Evolutionary conservation across 148 eudicot species (phyloP).

Genomic region (Pharnaceum exiguum): DNA sequence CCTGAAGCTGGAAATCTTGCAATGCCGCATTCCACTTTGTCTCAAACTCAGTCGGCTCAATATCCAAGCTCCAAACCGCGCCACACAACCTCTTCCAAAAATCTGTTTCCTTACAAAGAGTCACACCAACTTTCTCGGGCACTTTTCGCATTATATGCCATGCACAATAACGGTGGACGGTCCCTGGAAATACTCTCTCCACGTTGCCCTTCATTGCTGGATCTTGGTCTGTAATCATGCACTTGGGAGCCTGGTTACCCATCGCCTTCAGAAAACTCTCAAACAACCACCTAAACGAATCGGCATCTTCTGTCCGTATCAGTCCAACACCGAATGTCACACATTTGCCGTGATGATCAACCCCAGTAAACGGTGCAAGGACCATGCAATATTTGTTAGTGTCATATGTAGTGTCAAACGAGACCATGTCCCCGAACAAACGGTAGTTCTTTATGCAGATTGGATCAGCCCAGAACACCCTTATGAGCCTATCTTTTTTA

Average conservation of each 20-base stretch:
- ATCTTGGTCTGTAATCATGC: slow-evolving; percentile 5
- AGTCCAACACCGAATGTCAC: background rate
- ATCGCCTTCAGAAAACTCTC: background rate
- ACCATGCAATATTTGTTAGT: background rate
- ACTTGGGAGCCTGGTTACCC: background rate
- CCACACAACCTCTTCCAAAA: background rate
- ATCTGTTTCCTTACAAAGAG: background rate
- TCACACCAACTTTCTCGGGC: background rate
- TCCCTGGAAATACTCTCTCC: background rate
- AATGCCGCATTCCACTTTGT: too few relatives aligned
- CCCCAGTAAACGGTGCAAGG: slow-evolving; percentile 5
- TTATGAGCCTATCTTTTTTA: background rate
- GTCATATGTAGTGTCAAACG: background rate
- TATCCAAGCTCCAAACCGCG: background rate
- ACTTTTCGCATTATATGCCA: slow-evolving; percentile 1
- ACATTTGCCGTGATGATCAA: background rate
- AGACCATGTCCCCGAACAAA: background rate
- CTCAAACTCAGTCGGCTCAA: too few relatives aligned
- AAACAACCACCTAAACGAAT: background rate
- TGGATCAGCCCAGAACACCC: background rate
- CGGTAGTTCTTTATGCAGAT: slow-evolving; percentile 1
- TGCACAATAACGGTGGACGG: background rate
- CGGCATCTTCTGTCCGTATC: background rate
- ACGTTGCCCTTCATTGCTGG: background rate
- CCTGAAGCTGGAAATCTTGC: background rate